Conservation (phyloP, 768 basidiomycete species). For the Chlorophyllum brunneum region DNA sequence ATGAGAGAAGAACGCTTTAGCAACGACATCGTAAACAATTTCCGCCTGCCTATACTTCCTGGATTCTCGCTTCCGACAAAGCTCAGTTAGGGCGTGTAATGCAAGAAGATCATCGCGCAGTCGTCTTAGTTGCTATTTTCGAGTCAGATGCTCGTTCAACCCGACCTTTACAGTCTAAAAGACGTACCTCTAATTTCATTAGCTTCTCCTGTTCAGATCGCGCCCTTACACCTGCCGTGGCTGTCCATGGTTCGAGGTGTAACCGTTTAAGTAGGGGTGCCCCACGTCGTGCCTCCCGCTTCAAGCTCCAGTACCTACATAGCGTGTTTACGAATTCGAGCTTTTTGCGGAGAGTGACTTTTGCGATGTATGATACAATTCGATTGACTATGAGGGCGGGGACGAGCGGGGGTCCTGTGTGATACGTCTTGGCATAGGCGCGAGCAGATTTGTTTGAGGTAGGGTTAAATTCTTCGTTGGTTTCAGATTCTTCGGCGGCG, state of each 20-base stretch:
- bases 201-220: slow-evolving; percentile 81
- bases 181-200: slow-evolving; percentile 74
- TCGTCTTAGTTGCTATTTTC: slow-evolving; percentile 46
- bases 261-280: slow-evolving; percentile 91
- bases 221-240: slow-evolving; percentile 54
- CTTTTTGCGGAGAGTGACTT: slow-evolving; percentile 72
- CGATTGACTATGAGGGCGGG: slow-evolving; percentile 81
- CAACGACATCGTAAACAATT: slow-evolving; percentile 62
- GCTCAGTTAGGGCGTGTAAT: slow-evolving; percentile 61
- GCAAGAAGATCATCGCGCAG: slow-evolving; percentile 76
- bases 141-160: neutral
- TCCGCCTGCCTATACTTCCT: slow-evolving; percentile 72
- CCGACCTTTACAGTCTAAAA: neutral
- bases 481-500: slow-evolving; percentile 44
- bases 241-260: slow-evolving; percentile 98
- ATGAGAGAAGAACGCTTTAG: slow-evolving; percentile 62
- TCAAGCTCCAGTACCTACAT: slow-evolving; percentile 96
- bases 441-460: slow-evolving; percentile 74
- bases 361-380: slow-evolving; percentile 69
- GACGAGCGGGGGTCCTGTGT: slow-evolving; percentile 88
- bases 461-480: slow-evolving; percentile 33
- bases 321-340: slow-evolving; percentile 70
- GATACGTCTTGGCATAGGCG: slow-evolving; percentile 89
- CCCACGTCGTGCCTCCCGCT: slow-evolving; percentile 88
- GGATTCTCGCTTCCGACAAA: slow-evolving; percentile 74